phyloP scores from a whole-genome alignment of 768 basidiomycete species.

The Mycena kentingensis region DNA sequence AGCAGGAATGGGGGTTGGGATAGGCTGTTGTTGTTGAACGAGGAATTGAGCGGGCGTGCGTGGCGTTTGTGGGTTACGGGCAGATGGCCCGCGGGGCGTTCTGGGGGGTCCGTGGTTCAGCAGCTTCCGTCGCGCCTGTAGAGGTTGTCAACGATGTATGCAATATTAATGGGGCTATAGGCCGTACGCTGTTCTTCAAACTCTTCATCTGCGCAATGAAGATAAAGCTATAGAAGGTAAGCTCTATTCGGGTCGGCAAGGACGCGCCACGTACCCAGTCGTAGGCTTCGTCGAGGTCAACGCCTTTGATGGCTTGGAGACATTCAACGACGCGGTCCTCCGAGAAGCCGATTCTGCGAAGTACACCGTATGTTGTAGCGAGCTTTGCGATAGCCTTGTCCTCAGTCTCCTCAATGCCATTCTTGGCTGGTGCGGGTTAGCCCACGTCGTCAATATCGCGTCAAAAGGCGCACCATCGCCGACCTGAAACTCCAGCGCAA shows the following conservation, averaged over 20 bases:
- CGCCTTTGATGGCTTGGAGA: slow-evolving; percentile 58
- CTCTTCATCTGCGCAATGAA: slow-evolving; percentile 65
- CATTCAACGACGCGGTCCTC: slow-evolving; percentile 73
- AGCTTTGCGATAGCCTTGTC: slow-evolving; percentile 74
- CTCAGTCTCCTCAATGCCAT: slow-evolving; percentile 53
- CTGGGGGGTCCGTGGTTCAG: slow-evolving; percentile 29
- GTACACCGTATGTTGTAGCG: slow-evolving; percentile 78
- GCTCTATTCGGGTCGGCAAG: background rate
- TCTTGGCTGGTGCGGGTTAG: slow-evolving; percentile 29
- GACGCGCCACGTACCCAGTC: slow-evolving; percentile 71
- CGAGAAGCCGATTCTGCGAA: slow-evolving; percentile 76
- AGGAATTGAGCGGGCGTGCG: slow-evolving; percentile 38
- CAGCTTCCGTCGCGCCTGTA: slow-evolving; percentile 19
- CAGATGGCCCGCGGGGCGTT: slow-evolving; percentile 23
- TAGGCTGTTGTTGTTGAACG: slow-evolving; percentile 25
- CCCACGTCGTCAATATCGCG: slow-evolving; percentile 12
- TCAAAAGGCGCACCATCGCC: slow-evolving; percentile 29
- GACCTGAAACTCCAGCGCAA: slow-evolving; percentile 42
- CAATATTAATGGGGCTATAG: background rate
- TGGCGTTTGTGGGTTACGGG: slow-evolving; percentile 24
- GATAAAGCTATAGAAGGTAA: slow-evolving; percentile 51
- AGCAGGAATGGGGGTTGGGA: slow-evolving; percentile 13
- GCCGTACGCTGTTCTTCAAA: slow-evolving; percentile 44
- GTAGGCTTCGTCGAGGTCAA: slow-evolving; percentile 85
- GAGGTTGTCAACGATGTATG: background rate